A percentile compares a stretch with the other conserved stretches of the same genome.
phyloP scores from a whole-genome alignment of 441 rosid species.

The Sinapis alba region DNA sequence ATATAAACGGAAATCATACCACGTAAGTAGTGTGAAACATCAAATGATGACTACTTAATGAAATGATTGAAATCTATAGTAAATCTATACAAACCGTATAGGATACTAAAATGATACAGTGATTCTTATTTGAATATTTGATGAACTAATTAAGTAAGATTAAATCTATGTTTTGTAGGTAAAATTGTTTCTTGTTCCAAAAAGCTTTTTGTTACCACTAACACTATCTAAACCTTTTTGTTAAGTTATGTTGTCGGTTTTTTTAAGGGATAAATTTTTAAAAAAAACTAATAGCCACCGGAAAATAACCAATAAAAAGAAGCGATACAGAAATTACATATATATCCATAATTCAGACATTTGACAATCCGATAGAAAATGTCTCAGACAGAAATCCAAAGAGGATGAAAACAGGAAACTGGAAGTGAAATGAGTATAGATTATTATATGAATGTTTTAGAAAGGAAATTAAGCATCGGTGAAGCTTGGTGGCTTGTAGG shows the following conservation, averaged over 20 bases:
- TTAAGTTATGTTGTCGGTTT: background rate
- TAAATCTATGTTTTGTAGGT: background rate
- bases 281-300: constrained; percentile 8
- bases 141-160: background rate
- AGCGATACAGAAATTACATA: constrained; percentile 16
- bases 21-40: background rate
- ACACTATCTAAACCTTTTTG: background rate
- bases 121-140: background rate
- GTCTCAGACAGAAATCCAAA: constrained; percentile 12
- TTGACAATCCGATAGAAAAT: constrained; percentile 24
- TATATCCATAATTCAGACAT: constrained; percentile 34
- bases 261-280: background rate
- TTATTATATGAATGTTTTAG: constrained; percentile 4
- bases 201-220: background rate
- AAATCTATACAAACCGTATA: background rate
- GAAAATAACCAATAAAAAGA: constrained; percentile 9
- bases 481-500: constrained; percentile 43
- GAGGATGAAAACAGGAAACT: constrained; percentile 8
- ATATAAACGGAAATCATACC: background rate
- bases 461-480: constrained; percentile 11
- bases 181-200: background rate
- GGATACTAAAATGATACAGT: background rate
- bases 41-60: background rate
- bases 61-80: background rate
- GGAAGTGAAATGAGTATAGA: constrained; percentile 24